These are phyloP conservation scores for Pseudohalonectria lignicola DNA, from an alignment of 2,329 filamentous ascomycete species.

Conservation along the genomic window DNA sequence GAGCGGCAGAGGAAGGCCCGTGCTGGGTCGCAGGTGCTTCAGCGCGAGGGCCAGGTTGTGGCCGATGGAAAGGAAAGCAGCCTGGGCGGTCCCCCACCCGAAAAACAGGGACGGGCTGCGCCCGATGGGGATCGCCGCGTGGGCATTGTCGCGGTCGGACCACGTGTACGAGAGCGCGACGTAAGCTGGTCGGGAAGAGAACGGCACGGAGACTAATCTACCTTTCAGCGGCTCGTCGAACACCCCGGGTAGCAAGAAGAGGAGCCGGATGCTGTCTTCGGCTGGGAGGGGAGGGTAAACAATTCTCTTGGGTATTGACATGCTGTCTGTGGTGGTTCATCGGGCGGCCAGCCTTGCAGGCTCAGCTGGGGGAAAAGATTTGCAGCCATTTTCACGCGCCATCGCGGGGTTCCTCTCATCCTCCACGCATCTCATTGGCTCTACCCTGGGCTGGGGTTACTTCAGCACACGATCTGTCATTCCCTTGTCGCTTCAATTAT, in stretches of 20 bases:
- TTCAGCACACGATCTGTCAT: too few species aligned
- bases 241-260: background rate
- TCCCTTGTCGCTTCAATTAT: too few species aligned
- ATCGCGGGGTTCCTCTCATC: too few species aligned
- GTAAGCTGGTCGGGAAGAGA: background rate
- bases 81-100: background rate
- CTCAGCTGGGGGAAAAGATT: too few species aligned
- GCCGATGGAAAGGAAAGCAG: background rate
- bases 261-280: background rate
- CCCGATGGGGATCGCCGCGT: background rate
- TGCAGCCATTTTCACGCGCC: too few species aligned
- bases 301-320: too few species aligned
- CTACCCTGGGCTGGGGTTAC: too few species aligned
- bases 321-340: too few species aligned
- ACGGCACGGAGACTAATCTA: background rate
- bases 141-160: background rate
- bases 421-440: too few species aligned
- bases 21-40: background rate
- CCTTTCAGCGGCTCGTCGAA: background rate
- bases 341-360: too few species aligned
- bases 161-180: constrained; percentile 1
- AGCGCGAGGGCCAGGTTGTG: background rate
- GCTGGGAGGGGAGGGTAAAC: background rate
- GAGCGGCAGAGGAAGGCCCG: background rate
- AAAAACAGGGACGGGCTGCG: background rate